Evolutionary conservation across 2,329 filamentous ascomycete species (phyloP).

Genomic region (Orbilia quercus): DNA sequence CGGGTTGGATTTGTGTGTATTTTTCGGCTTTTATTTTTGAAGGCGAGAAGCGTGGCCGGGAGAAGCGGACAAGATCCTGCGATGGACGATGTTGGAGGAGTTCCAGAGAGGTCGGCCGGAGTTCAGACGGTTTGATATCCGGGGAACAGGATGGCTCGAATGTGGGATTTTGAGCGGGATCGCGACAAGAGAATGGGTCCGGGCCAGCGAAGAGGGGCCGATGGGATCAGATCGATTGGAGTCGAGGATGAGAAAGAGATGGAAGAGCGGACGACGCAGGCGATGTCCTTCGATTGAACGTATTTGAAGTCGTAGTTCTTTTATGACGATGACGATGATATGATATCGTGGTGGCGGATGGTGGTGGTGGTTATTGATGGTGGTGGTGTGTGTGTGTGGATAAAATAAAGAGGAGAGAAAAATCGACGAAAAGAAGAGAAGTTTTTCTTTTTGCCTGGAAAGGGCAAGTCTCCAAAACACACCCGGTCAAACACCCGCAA

Average conservation of each 20-base stretch:
- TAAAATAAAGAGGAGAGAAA: conserved; percentile 44
- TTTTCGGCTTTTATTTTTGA: background rate
- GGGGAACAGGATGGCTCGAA: conserved; percentile 31
- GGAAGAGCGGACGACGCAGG: background rate
- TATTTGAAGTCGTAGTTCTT: no score
- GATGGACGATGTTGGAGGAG: background rate
- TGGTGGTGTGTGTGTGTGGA: conserved; percentile 28
- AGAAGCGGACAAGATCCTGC: conserved; percentile 1
- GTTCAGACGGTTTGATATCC: conserved; percentile 31
- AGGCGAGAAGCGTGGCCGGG: conserved; percentile 9
- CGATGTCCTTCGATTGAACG: no score
- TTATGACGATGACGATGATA: conserved; percentile 3
- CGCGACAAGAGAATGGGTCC: conserved; percentile 15
- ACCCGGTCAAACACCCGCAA: conserved; percentile 15
- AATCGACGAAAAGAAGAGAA: conserved; percentile 22
- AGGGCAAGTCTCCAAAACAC: conserved; percentile 4
- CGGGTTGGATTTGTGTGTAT: conserved; percentile 15
- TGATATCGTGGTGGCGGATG: background rate
- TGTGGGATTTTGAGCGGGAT: conserved; percentile 13
- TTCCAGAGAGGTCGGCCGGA: no score
- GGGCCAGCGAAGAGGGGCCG: background rate
- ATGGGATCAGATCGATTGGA: background rate
- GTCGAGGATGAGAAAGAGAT: background rate
- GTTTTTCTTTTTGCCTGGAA: conserved; percentile 29
- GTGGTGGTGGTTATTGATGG: conserved; percentile 11